Evolutionary conservation across 305 asterid genomes (phyloP).

Genomic region (Stenogyne calaminthoides): DNA sequence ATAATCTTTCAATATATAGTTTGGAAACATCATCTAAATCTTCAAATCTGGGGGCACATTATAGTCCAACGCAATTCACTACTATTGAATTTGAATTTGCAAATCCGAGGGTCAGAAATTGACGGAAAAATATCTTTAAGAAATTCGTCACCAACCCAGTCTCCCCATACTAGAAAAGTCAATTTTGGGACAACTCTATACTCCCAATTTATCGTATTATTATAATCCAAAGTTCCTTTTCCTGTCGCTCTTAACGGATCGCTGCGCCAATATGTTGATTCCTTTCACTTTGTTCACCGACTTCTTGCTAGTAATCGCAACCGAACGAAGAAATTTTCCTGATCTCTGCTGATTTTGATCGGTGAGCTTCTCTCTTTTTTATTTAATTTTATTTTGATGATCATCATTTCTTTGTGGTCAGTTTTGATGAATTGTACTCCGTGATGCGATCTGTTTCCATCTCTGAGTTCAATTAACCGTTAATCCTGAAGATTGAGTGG

Average conservation of each 20-base stretch:
- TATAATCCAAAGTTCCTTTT: conserved; percentile 14
- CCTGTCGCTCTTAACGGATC: background rate
- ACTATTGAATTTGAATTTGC: too few species aligned
- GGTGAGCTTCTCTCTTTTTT: conserved; percentile 5
- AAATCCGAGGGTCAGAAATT: background rate
- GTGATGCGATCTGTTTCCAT: conserved; percentile 22
- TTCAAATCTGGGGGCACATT: too few species aligned
- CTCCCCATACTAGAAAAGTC: conserved; percentile 17
- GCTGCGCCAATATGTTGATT: background rate
- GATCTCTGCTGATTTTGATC: conserved; percentile 13
- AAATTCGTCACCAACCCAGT: background rate
- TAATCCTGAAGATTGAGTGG: background rate
- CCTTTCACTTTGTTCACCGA: conserved; percentile 23
- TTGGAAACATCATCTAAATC: too few species aligned
- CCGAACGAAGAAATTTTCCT: background rate
- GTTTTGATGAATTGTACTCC: background rate
- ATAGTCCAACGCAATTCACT: too few species aligned
- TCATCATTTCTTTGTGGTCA: background rate
- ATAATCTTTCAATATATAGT: too few species aligned
- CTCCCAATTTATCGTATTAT: conserved; percentile 20
- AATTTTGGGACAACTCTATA: conserved; percentile 20
- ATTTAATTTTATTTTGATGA: background rate
- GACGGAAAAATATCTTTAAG: background rate
- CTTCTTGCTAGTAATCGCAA: conserved; percentile 13
- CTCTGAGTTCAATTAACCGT: conserved; percentile 1